Evolutionary conservation across 495 filamentous ascomycete genomes (phyloP).

Genomic region (Aspergillus heteromorphus): DNA sequence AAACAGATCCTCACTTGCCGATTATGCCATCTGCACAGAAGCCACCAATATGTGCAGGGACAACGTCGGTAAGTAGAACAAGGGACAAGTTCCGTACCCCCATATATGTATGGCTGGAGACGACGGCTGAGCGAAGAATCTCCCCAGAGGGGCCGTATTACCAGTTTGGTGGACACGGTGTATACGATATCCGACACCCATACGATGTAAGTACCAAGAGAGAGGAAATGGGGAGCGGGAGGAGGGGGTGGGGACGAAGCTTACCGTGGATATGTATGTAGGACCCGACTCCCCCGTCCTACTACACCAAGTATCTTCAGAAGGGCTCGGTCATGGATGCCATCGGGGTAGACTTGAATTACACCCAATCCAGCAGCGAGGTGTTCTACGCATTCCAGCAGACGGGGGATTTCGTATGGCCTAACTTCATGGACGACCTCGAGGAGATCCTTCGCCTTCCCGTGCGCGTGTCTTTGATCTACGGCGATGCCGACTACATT

Average conservation of each 20-base stretch:
- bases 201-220: constrained; percentile 26
- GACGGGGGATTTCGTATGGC: constrained; percentile 45
- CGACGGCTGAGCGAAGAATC: constrained; percentile 9
- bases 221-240: too few species aligned
- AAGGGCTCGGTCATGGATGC: constrained; percentile 52
- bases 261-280: constrained; percentile 19
- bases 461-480: constrained; percentile 63
- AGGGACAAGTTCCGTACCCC: constrained; percentile 21
- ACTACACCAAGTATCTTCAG: constrained; percentile 57
- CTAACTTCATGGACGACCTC: constrained; percentile 49
- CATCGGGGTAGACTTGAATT: constrained; percentile 63
- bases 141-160: constrained; percentile 31
- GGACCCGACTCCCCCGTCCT: constrained; percentile 58
- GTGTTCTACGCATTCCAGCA: constrained; percentile 51
- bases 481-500: constrained; percentile 56
- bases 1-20: constrained; percentile 39
- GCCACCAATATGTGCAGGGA: constrained; percentile 39
- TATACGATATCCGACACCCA: constrained; percentile 57
- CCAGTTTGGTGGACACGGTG: constrained; percentile 36
- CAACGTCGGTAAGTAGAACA: constrained; percentile 32
- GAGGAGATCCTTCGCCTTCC: constrained; percentile 45
- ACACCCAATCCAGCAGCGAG: constrained; percentile 45
- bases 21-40: constrained; percentile 33
- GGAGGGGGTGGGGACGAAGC: too few species aligned
- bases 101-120: constrained; percentile 29